Conservation (phyloP, 768 basidiomycete species). For the Lactarius tabidus region DNA sequence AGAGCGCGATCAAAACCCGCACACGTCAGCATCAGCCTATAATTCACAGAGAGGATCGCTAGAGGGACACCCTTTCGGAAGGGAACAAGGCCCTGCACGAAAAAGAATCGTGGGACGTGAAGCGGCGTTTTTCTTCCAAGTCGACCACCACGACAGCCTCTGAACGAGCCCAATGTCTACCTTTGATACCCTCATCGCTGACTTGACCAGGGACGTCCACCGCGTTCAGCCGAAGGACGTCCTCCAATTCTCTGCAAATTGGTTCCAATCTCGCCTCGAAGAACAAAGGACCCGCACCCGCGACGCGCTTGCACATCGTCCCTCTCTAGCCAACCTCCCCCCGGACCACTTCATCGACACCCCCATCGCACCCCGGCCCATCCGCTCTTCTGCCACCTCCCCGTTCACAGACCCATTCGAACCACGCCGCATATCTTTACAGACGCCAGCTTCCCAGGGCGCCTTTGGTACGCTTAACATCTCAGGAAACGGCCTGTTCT, state of each 20-base stretch:
- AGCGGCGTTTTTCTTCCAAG: neutral
- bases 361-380: constrained; percentile 35
- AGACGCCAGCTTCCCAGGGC: constrained; percentile 52
- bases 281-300: constrained; percentile 76
- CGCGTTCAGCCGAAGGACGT: constrained; percentile 87
- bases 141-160: neutral
- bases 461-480: constrained; percentile 80
- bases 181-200: constrained; percentile 76
- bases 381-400: constrained; percentile 43
- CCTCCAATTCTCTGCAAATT: constrained; percentile 89
- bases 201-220: constrained; percentile 81
- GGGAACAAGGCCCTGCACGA: neutral
- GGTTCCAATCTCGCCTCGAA: constrained; percentile 87
- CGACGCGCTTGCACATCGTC: constrained; percentile 55
- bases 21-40: neutral
- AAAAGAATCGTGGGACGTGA: neutral
- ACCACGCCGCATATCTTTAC: constrained; percentile 51
- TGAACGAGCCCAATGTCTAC: constrained; percentile 50
- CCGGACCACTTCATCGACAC: constrained; percentile 56
- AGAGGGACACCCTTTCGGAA: neutral
- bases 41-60: neutral
- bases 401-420: constrained; percentile 51
- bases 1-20: neutral
- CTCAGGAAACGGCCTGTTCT: constrained; percentile 72
- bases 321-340: constrained; percentile 51